phyloP scores from a whole-genome alignment of 2,329 filamentous ascomycete genomes.

The Aureobasidium sp. region DNA sequence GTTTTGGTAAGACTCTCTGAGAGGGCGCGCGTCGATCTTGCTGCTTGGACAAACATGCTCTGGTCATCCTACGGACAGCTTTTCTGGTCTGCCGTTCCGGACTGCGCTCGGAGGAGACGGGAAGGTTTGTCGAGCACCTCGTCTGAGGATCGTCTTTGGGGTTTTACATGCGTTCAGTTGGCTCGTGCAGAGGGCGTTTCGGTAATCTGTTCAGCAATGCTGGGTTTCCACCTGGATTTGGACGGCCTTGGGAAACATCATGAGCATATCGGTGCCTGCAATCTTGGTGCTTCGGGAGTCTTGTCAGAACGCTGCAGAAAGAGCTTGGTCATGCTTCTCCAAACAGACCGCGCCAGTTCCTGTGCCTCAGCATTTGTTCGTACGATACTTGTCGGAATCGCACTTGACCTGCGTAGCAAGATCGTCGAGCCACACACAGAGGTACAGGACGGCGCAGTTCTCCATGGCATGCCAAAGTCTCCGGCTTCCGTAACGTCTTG shows the following conservation, averaged over 20 bases:
- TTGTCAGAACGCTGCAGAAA: slow-evolving; percentile 21
- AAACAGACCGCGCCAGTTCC: slow-evolving; percentile 33
- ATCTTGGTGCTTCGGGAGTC: slow-evolving; percentile 7
- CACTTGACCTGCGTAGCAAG: slow-evolving; percentile 45
- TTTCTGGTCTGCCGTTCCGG: slow-evolving; percentile 33
- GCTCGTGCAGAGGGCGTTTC: slow-evolving; percentile 12
- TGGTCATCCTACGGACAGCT: slow-evolving; percentile 53
- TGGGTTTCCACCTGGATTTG: slow-evolving; percentile 24
- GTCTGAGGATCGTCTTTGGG: slow-evolving; percentile 42
- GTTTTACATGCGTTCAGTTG: slow-evolving; percentile 29
- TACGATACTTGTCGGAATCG: slow-evolving; percentile 52
- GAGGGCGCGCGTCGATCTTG: slow-evolving; percentile 67
- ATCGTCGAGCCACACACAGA: slow-evolving; percentile 38
- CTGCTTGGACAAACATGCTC: slow-evolving; percentile 62
- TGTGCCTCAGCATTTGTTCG: slow-evolving; percentile 26
- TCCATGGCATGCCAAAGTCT: slow-evolving; percentile 10
- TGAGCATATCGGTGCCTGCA: slow-evolving; percentile 26
- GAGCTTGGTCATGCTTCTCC: slow-evolving; percentile 34
- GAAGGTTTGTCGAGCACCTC: slow-evolving; percentile 44
- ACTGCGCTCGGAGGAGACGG: slow-evolving; percentile 38
- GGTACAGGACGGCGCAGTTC: slow-evolving; percentile 20
- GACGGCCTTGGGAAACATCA: slow-evolving; percentile 19
- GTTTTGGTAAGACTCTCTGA: slow-evolving; percentile 65
- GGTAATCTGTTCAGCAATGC: slow-evolving; percentile 25
- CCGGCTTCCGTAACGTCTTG: neutral